Evolutionary conservation across 148 eudicot species (phyloP).

Genomic region (Euryodendron excelsum): DNA sequence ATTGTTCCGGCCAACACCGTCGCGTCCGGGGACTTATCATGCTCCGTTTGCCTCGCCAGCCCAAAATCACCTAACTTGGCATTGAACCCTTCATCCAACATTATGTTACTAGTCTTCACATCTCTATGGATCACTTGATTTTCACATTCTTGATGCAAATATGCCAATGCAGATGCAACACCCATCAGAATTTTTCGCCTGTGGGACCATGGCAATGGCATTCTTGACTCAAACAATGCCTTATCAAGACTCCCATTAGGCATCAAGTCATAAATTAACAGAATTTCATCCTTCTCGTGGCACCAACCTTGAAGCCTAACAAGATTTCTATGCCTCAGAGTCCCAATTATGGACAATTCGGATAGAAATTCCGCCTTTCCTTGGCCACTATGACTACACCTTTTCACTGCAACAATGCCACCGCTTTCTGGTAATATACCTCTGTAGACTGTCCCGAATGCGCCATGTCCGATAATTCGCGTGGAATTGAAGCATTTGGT

Average conservation of each 20-base stretch:
- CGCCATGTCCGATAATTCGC: constrained; percentile 78
- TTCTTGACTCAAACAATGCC: constrained; percentile 63
- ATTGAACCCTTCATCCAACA: constrained; percentile 69
- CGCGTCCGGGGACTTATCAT: constrained; percentile 74
- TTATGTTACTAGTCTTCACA: constrained; percentile 73
- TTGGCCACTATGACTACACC: constrained; percentile 72
- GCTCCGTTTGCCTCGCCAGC: constrained; percentile 64
- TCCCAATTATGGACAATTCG: constrained; percentile 78
- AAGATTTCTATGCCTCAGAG: constrained; percentile 81
- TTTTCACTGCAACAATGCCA: constrained; percentile 66
- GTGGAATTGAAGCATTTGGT: constrained; percentile 58
- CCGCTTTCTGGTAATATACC: constrained; percentile 61
- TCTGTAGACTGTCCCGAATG: constrained; percentile 80
- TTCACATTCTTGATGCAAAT: constrained; percentile 84
- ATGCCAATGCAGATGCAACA: constrained; percentile 72
- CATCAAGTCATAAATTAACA: constrained; percentile 78
- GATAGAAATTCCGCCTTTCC: constrained; percentile 79
- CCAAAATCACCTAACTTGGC: constrained; percentile 77
- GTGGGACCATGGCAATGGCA: constrained; percentile 53
- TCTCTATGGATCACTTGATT: constrained; percentile 75
- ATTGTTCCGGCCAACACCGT: constrained; percentile 80
- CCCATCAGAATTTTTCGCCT: constrained; percentile 59
- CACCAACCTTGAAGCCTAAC: constrained; percentile 93
- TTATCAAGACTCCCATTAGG: constrained; percentile 88
- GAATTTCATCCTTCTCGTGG: constrained; percentile 76